Base-by-base conservation (phyloP, 352 stramenopile genomes). In the Phytopythium montanum region DNA sequence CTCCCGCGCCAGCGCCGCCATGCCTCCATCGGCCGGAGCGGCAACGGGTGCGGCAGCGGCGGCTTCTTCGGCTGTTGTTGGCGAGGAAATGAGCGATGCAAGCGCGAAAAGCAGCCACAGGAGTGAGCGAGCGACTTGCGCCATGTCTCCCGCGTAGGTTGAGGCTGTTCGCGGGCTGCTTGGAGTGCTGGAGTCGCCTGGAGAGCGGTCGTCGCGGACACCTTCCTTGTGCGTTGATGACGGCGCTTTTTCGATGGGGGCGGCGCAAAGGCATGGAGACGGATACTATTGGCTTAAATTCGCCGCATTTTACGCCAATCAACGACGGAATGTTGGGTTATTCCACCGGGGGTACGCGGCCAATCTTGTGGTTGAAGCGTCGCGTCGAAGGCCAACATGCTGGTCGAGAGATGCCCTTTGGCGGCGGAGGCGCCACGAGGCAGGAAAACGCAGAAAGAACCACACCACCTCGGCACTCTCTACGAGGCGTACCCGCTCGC, bases 1-100 rank as follows among this genome's bases (percentile, higher is more conserved):
- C 34, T 59, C 25, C 25, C 53, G 53, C 38, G 53, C 53, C 10
- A 59, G 53, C 53, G 53, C 53, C 38, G 53, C 38, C 53, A 59
- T 59, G 21, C 21, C 33, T 23, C 53, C 28, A 12, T 58, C 52
- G 52, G 14, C 36, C 21, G 46, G 1, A 23, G 14, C 10, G 16
- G 2, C 34, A 14, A 5, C 12, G 21, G 14, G 36, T 10, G 9
- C 21, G 14, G 38, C 21, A 2, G 14, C 52, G 21, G 9, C 21
- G 14, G 38, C 21, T 2, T 31, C 44, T 19, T 33, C 44, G 2
- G 16, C 28, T 6, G 16, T 16, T 16, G 46, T 6, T 26, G 49
- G 19, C 31, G 9, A 3, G 16, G 41, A 28, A 38, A 29, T 21
- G 31, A 9, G 18, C 51, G 31, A 13, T 34, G 25, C n/a, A 21